A percentile compares a stretch with the other conserved stretches of the same genome.
Evolutionary conservation across 441 rosid genomes (phyloP).

Genomic region (Aleurites moluccanus): DNA sequence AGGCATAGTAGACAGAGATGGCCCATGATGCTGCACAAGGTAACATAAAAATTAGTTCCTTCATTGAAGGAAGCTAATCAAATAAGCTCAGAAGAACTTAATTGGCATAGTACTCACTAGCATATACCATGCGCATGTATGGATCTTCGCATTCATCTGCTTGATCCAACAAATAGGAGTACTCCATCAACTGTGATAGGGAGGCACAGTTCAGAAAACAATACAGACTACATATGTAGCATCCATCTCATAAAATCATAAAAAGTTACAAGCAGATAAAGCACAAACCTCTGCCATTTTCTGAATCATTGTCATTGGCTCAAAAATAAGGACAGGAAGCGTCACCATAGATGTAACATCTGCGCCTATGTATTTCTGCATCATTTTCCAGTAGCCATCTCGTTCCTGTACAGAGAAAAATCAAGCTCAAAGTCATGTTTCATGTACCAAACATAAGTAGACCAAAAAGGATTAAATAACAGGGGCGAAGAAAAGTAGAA

Average conservation of each 20-base stretch:
- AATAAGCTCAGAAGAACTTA: not conserved
- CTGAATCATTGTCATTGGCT: constrained; percentile 94
- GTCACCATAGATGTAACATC: constrained; percentile 98
- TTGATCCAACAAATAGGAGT: constrained; percentile 79
- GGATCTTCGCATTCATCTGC: constrained; percentile 97
- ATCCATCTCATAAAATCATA: not conserved
- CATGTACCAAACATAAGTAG: not conserved
- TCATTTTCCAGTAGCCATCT: constrained; percentile 95
- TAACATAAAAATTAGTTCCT: not conserved
- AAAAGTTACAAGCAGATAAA: not conserved
- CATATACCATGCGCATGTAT: constrained; percentile 88
- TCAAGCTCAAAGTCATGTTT: not conserved
- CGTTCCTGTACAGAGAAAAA: constrained; percentile 59
- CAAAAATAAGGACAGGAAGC: constrained; percentile 94
- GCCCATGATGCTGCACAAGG: constrained; percentile 79
- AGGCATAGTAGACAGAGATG: constrained; percentile 81
- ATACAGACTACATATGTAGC: too few relatives aligned
- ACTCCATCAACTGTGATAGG: constrained; percentile 86
- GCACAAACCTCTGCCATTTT: constrained; percentile 93
- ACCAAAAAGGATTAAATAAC: too few relatives aligned
- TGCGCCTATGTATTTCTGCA: constrained; percentile 92
- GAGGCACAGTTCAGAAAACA: not conserved
- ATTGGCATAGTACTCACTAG: constrained; percentile 44
- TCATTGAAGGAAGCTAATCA: too few relatives aligned
- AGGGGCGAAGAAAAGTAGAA: too few relatives aligned